Evolutionary conservation across 257 asterid genomes (phyloP), one percentile per base, ranked within the genome.

Genomic region (Ehretia macrophylla): DNA sequence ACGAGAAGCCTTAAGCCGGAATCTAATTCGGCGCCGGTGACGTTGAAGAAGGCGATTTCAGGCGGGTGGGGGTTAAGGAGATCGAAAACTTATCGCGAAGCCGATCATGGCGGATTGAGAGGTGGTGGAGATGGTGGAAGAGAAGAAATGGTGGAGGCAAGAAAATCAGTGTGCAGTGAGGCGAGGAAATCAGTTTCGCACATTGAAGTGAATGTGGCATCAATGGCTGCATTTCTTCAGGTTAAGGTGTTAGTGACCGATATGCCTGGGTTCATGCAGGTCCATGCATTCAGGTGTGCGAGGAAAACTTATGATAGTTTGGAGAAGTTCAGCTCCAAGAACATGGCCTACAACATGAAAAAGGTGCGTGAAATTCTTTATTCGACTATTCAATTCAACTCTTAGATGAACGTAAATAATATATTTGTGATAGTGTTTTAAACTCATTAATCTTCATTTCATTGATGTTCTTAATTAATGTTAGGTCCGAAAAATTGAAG

Each of bases 221-320:
- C 86, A 17, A 83, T 50, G 75, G 88, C 85, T 14, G 74, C 63
- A 17, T 56, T 78, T 60, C 72, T 79, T 57, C 79, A 77, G 23
- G 91, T 77, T 64, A 83, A 75, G 69, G 83, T 83, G 53, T 51
- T 85, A 77, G 91, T 74, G 9, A 79, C 80, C 19, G 95, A 85
- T 42, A 85, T 83, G 95, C 88, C 95, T 17, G 88, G 76, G 64
- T 79, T 78, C 69, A 85, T 85, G 95, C 91, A 83, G 64, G 69
- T 79, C 21, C 91, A 85, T 65, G 95, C 86, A 40, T 83, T 85
- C 62, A 75, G 85, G 51, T 81, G 85, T 56, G 90, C 95, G 4
- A 73, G 91, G 52, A 63, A 57, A n/a, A 83, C 75, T 5, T 75
- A 27, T 48, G 91, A 85, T 60, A 62, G 78, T 44, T 79, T 85